Base-by-base conservation (phyloP, 2,329 filamentous ascomycete species). In the Scopulariopsis brevicaulis region DNA sequence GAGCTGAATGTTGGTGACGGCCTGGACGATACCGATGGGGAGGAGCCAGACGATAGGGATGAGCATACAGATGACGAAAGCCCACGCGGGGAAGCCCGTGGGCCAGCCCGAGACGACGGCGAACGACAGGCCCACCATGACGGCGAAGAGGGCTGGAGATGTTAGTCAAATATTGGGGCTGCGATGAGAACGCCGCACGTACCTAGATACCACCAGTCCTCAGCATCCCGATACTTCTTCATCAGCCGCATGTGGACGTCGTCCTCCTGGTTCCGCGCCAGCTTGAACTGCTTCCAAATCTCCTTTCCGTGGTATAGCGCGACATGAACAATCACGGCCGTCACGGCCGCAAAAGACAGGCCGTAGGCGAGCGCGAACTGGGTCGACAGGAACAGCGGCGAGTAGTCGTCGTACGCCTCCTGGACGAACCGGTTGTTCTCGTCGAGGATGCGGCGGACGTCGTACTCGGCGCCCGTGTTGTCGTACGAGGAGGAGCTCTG, bases 261-360 rank as follows among this genome's bases (percentile, higher is more conserved):
- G 58, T 81, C 79, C 64, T 82, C 79, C 67, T 82, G 79, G 53
- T 75, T 72, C 52, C 80, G 77, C 2, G 78, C 79, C 59, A 79
- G 69, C 65, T 73, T 77, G 66, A 79, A 80, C 64, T 82, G 80
- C 43, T 71, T 72, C 73, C 75, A 79, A 53, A 83, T 79, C 58
- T 80, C 76, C 56, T 71, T 71, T 35, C 80, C 80, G 62, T 83
- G 77, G 65, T 83, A 84, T 15, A 83, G 67, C 2, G 64, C 67
- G 51, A 81, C 79, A 59, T 84, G 81, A 8, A 82, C 74, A 50
- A 84, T 68, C 59, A 83, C 82, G 11, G 83, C 80, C 0, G 82
- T 77, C 32, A 87, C 77, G 24, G 84, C 81, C n/a, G 85, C 85
- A 65, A 88, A 88, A 0, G 81, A 82, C 12, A 87, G 71, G 1